A percentile compares a stretch with the other conserved stretches of the same genome.
These are phyloP conservation scores for Beauveria varroae DNA, from an alignment of 2,329 filamentous ascomycete species.

Conservation along the genomic window DNA sequence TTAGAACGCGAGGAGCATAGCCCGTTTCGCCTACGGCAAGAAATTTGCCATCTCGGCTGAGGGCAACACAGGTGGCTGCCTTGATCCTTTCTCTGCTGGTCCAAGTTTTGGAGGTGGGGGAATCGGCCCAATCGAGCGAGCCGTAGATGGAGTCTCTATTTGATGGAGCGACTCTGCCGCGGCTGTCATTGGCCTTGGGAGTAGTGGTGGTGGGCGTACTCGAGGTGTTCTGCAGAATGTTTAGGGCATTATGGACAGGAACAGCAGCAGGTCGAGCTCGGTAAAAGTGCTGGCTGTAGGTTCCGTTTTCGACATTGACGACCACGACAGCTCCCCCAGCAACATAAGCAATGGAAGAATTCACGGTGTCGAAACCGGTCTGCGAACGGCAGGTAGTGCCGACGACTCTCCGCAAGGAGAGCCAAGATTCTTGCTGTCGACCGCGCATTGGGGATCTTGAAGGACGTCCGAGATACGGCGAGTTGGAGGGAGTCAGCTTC, in stretches of 20 bases:
- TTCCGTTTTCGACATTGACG: conserved; percentile 65
- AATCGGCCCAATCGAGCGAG: conserved; percentile 52
- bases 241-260: conserved; percentile 52
- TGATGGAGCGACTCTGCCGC: conserved; percentile 43
- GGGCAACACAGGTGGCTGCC: conserved; percentile 80
- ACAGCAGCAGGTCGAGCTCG: conserved; percentile 73
- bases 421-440: conserved; percentile 45
- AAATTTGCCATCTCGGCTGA: conserved; percentile 81
- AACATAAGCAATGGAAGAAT: conserved; percentile 78
- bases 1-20: conserved; percentile 82
- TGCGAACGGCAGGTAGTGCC: conserved; percentile 82
- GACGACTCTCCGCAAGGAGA: conserved; percentile 77
- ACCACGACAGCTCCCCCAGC: conserved; percentile 92
- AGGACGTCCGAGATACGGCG: conserved; percentile 57
- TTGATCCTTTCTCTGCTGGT: conserved; percentile 90
- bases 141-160: conserved; percentile 42
- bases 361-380: conserved; percentile 77
- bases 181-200: conserved; percentile 56
- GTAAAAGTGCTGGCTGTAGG: conserved; percentile 76
- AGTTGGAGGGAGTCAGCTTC: conserved; percentile 69
- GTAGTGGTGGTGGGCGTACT: conserved; percentile 45
- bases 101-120: conserved; percentile 63
- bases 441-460: conserved; percentile 55
- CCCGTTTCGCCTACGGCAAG: conserved; percentile 93
- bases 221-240: conserved; percentile 44